Conservation (phyloP, 2,329 filamentous ascomycete genomes). For the Fusarium veterinarium region DNA sequence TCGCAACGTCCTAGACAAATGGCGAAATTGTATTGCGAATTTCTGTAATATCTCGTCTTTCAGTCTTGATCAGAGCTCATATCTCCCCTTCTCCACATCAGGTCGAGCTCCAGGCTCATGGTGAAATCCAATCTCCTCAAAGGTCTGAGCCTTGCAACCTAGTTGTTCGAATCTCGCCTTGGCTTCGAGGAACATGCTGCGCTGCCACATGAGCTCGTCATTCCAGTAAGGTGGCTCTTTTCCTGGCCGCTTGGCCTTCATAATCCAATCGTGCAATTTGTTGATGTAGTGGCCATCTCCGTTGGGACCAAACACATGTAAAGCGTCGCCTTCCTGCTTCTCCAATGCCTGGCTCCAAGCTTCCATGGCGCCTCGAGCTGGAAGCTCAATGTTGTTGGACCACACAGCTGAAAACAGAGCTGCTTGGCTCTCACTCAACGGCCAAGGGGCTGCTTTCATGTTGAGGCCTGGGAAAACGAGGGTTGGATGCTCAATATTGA, state of each 20-base stretch:
- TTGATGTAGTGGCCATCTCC: slow-evolving; percentile 78
- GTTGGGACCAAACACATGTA: slow-evolving; percentile 47
- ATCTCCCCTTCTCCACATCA: background rate
- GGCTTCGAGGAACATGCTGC: slow-evolving; percentile 74
- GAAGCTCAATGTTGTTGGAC: slow-evolving; percentile 75
- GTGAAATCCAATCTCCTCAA: slow-evolving; percentile 79
- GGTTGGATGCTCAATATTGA: slow-evolving; percentile 80
- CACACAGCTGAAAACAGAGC: slow-evolving; percentile 82
- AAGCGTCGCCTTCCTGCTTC: slow-evolving; percentile 56
- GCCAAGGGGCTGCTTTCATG: slow-evolving; percentile 90
- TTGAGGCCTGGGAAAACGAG: slow-evolving; percentile 81
- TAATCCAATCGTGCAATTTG: slow-evolving; percentile 71
- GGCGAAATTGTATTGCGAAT: slow-evolving; percentile 14
- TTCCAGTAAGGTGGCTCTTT: slow-evolving; percentile 80
- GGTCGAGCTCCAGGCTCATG: slow-evolving; percentile 53
- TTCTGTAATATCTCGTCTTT: background rate
- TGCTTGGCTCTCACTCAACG: slow-evolving; percentile 81
- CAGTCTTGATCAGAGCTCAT: background rate
- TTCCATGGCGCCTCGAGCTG: slow-evolving; percentile 71
- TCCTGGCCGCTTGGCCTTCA: slow-evolving; percentile 61
- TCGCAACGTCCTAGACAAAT: slow-evolving; percentile 21
- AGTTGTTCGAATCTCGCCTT: slow-evolving; percentile 76
- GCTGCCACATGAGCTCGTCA: slow-evolving; percentile 76
- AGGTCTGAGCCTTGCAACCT: slow-evolving; percentile 71
- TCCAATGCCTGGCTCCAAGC: slow-evolving; percentile 75